phyloP scores from a whole-genome alignment of 768 basidiomycete species.

The Mycena pura region DNA sequence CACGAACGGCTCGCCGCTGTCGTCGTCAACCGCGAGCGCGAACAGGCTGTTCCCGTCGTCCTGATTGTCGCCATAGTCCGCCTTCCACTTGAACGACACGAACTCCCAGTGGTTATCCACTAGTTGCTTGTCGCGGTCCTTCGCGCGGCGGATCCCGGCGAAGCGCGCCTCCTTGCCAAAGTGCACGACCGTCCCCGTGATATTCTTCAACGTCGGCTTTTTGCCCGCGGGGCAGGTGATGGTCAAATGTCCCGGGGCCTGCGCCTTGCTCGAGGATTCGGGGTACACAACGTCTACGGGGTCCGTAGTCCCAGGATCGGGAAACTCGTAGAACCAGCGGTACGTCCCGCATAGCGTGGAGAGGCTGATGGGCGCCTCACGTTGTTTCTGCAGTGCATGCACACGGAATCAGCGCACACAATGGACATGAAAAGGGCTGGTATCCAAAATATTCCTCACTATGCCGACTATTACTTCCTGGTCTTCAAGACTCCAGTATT shows the following conservation, averaged over 20 bases:
- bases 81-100: constrained; percentile 22
- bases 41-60: constrained; percentile 19
- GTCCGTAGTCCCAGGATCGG: constrained; percentile 17
- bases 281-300: constrained; percentile 5
- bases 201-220: constrained; percentile 25
- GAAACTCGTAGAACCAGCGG: constrained; percentile 25
- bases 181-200: constrained; percentile 18
- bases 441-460: constrained; percentile 4
- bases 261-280: not conserved
- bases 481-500: constrained; percentile 15
- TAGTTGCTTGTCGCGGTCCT: constrained; percentile 15
- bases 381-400: constrained; percentile 21
- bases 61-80: constrained; percentile 15
- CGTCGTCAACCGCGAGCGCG: constrained; percentile 19
- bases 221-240: constrained; percentile 22
- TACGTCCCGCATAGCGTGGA: constrained; percentile 21
- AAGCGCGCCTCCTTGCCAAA: constrained; percentile 25
- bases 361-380: constrained; percentile 14
- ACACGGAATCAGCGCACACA: not conserved
- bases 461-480: constrained; percentile 25
- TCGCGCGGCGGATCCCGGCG: constrained; percentile 22
- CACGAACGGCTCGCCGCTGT: constrained; percentile 20
- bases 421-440: not conserved
- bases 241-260: constrained; percentile 18
- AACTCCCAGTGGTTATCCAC: constrained; percentile 26